Evolutionary conservation across 805 yeast species (phyloP), one percentile per base, ranked within the genome.

Genomic region (Yarrowia divulgata): DNA sequence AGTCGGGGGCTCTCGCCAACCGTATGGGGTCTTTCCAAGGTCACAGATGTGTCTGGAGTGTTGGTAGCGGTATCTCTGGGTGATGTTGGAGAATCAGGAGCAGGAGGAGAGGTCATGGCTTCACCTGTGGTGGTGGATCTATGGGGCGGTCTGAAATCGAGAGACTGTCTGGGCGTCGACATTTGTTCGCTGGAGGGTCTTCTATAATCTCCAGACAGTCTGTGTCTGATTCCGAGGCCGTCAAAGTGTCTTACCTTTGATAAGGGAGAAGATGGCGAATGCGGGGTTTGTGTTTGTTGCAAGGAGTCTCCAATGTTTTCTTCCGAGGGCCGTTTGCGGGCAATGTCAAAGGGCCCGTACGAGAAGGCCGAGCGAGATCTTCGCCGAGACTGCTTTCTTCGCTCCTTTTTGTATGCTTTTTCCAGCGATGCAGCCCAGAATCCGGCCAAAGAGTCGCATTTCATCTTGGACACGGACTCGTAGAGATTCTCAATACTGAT

Each of bases 401-500:
- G 66, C 4, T 60, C 66, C n/a, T 60, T 40, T n/a, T 70, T 74
- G 32, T 67, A 40, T 72, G 85, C 88, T 60, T 80, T 79, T 29
- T 90, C 91, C 37, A 89, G 77, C 18, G 87, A 77, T 19, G 91
- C 79, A 57, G 88, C 88, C 89, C 93, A 92, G 69, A 88, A 82
- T 0, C 94, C 97, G 14, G 90, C 86, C 16, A 90, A 79, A 0
- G 91, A 81, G 77, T 90, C 95, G 78, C 91, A 85, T 69, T 88
- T 86, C 58, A 84, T 83, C 69, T 84, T 82, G 37, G 79, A 74
- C 3, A 92, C 87, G 37, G 90, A 85, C 9, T 84, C 80, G 72
- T 85, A 86, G 40, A 93, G 79, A 1, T 82, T 77, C 14, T 87
- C 89, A 2, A 84, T 82, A 75, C 90, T 90, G 45, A 91, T 80